Evolutionary conservation across 768 basidiomycete species (phyloP).

Genomic region (Xerocomus brunneocitrinus): DNA sequence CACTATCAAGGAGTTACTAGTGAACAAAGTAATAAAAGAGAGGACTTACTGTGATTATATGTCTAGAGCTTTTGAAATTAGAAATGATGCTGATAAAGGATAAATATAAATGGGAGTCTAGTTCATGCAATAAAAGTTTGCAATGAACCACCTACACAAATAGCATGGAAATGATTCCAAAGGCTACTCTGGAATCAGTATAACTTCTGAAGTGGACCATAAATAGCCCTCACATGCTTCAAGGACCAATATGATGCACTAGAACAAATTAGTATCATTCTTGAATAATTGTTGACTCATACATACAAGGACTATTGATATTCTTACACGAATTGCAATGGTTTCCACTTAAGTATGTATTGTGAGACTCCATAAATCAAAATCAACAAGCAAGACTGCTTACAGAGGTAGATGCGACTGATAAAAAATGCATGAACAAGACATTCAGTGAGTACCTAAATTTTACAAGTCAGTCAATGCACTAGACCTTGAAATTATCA

Average conservation of each 20-base stretch:
- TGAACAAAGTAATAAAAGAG: neutral
- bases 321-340: neutral
- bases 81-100: conserved; percentile 1
- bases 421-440: conserved; percentile 24
- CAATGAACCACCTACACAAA: conserved; percentile 11
- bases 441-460: conserved; percentile 15
- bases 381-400: neutral
- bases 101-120: neutral
- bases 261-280: neutral
- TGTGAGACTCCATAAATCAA: neutral
- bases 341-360: conserved; percentile 8
- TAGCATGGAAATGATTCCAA: conserved; percentile 10
- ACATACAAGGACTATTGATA: conserved; percentile 19
- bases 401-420: conserved; percentile 22
- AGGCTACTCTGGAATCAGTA: conserved; percentile 11
- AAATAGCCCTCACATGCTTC: conserved; percentile 16
- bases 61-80: neutral
- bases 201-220: neutral
- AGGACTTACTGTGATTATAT: conserved; percentile 2
- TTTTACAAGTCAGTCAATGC: conserved; percentile 1
- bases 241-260: conserved; percentile 16
- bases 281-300: neutral
- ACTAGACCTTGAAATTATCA: neutral
- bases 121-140: neutral
- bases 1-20: conserved; percentile 10